Evolutionary conservation across 345 rosid genomes (phyloP), one percentile per base, ranked within the genome.

Genomic region (Erodium maritimum): DNA sequence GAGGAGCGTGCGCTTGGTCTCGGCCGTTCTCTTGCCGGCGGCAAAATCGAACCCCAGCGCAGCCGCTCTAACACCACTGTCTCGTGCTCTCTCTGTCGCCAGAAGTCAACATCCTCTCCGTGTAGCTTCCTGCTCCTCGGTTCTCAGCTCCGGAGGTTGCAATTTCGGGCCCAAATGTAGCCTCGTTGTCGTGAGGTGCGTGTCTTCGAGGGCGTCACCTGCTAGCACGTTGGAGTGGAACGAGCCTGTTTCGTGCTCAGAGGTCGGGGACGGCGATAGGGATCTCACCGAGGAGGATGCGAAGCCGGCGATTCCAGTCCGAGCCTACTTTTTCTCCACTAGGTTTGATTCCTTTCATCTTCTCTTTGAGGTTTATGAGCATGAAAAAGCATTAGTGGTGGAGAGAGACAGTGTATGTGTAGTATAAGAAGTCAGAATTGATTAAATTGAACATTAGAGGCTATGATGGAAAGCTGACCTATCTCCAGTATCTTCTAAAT

Each of bases 261-360:
- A 79, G 57, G 69, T 70, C 24, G 75, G 64, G 9, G 69, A 57
- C 19, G 80, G 64, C 37, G 72, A 54, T 22, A 17, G n/a, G 19
- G 67, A 24, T 4, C 64, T 59, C 17, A 29, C 67, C 21, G 79
- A 78, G 57, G 79, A 71, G 68, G 82, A 78, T 11, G 17, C 82
- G n/a, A 74, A 69, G 61, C 75, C 72, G 17, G 80, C 91, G 14
- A 79, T 87, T 69, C 90, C 91, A 21, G 95, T 93, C n/a, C 83
- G 86, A 65, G 95, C 99, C 48, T 93, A 64, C 66, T 83, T 89
- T 59, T 81, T 86, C 80, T 89, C 94, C 61, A 89, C 99, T 61
- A 85, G 96, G 98, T 84, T 64, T 34, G 54, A 6, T 57, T 59
- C 19, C 63, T 23, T 24, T 0, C 29, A 17, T 23, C 24, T 0